Evolutionary conservation across 192 early-diverging fungal genomes (phyloP), one percentile per base, ranked within the genome.

Genomic region (Paraglomus brasilianum): DNA sequence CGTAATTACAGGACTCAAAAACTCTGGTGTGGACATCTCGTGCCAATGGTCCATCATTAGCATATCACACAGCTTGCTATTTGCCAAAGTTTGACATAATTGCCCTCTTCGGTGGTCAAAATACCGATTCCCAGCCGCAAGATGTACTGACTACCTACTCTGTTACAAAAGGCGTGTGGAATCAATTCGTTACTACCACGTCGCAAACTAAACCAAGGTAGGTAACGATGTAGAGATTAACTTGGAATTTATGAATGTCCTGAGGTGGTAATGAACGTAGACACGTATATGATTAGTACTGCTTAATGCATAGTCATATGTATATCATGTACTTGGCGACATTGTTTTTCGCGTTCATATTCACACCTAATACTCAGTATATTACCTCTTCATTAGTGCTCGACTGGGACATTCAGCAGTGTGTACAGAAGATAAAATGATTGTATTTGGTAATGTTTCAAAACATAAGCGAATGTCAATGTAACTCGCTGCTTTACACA

Each of bases 391-490:
- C n/a, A n/a, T n/a, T 53, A 74, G 80, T 64, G 72, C 85, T 49
- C 81, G 90, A 9, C 74, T 83, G 15, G 57, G 86, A 56, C 90
- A 90, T 43, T 81, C 88, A 0, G 85, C 90, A 3, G 85, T 85
- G 1, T 92, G 90, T 69, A 50, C 85, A 9, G 64, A 84, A 22
- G 79, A 89, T 61, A 82, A 80, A 21, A 89, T 90, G 85, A 81
- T 88, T 62, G 80, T 92, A 51, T 92, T 85, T 75, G 90, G 90
- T 76, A 84, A 56, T 1, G 52, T 24, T 45, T 5, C 47, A n/a
- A 10, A 55, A 8, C 9, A 50, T 14, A 19, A 2, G 19, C 15
- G 3, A 5, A 43, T 53, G 21, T 2, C 49, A 17, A 19, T 50
- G 15, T 19, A 50, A 19, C 15, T 19, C n/a, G n/a, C 3, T 30